phyloP scores from a whole-genome alignment of 345 rosid genomes.

The Cardamine occulta region DNA sequence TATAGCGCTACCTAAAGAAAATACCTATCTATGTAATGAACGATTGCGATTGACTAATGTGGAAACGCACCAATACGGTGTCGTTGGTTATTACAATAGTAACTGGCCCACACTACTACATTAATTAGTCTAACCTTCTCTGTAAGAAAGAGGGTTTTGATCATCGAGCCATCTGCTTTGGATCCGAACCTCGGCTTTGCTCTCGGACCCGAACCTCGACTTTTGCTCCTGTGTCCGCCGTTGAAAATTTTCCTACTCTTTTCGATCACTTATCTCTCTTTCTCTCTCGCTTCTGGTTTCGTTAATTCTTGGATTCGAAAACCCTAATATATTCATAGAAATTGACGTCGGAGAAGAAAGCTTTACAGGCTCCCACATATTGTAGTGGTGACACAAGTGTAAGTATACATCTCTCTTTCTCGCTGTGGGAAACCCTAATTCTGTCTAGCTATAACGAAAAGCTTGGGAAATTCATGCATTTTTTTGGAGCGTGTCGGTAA shows the following conservation, averaged over 20 bases:
- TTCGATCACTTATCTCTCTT: constrained; percentile 52
- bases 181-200: constrained; percentile 42
- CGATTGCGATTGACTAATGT: not conserved
- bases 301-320: constrained; percentile 35
- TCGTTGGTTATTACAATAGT: not conserved
- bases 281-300: constrained; percentile 36
- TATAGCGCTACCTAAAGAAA: too few species aligned
- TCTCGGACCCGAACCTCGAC: not conserved
- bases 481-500: too few species aligned
- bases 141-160: not conserved
- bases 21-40: too few species aligned
- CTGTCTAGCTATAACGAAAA: not conserved
- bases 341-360: constrained; percentile 43
- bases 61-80: not conserved
- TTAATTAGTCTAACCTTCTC: not conserved
- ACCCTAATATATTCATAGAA: constrained; percentile 45
- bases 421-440: constrained; percentile 52
- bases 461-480: not conserved
- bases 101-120: not conserved
- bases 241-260: constrained; percentile 57
- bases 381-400: constrained; percentile 41
- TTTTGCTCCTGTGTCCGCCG: constrained; percentile 54
- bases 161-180: constrained; percentile 28
- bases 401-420: constrained; percentile 38
- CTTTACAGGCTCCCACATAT: constrained; percentile 34